Evolutionary conservation across 2,329 filamentous ascomycete species (phyloP).

Genomic region (Ophidiomyces ophidiicola): DNA sequence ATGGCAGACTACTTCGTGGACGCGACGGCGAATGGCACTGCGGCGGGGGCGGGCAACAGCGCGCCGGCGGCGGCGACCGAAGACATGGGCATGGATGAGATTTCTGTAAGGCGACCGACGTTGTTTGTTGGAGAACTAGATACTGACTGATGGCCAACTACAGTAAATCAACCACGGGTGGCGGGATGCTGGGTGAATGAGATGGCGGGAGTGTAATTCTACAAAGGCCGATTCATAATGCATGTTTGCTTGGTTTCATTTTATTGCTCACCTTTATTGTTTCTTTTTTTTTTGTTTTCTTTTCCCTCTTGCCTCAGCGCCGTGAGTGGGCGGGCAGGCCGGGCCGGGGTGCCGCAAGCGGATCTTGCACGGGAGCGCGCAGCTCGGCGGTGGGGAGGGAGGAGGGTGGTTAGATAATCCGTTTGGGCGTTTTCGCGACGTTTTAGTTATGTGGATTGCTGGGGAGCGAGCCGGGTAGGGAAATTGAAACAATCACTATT

Average conservation of each 20-base stretch:
- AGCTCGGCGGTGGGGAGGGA: too few species aligned
- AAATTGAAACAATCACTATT: too few species aligned
- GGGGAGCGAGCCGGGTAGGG: too few species aligned
- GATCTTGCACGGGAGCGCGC: too few species aligned
- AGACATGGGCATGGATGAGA: conserved; percentile 46
- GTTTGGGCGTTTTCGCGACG: too few species aligned
- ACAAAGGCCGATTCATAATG: not conserved
- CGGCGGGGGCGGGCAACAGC: conserved; percentile 37
- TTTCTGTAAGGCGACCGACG: conserved; percentile 33
- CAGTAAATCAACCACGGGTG: conserved; percentile 10
- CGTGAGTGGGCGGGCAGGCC: too few species aligned
- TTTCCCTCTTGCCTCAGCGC: too few species aligned
- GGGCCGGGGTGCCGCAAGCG: too few species aligned
- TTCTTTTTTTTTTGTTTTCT: not conserved
- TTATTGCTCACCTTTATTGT: not conserved
- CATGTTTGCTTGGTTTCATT: not conserved
- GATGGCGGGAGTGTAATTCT: too few species aligned
- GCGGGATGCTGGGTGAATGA: too few species aligned
- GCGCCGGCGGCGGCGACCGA: conserved; percentile 38
- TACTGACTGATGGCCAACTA: conserved; percentile 1
- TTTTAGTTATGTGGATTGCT: too few species aligned
- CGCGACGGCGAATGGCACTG: conserved; percentile 33
- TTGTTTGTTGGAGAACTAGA: conserved; percentile 10
- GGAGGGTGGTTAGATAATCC: too few species aligned
- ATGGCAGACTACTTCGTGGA: conserved; percentile 72